Conservation (phyloP, 2,329 filamentous ascomycete species). For the Fusarium sp. region DNA sequence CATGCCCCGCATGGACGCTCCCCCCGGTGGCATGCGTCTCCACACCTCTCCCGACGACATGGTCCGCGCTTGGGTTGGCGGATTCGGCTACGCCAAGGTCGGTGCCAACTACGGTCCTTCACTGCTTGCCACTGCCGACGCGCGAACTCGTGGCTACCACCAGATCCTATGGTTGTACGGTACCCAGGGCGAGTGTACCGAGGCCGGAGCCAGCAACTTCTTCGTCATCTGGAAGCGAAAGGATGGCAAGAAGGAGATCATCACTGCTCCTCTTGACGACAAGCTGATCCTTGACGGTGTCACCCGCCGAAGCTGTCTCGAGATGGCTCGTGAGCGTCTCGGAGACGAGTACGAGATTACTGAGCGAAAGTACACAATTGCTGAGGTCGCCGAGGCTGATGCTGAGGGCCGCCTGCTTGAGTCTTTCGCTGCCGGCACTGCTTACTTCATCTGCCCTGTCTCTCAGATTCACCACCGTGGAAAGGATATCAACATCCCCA, state of each 20-base stretch:
- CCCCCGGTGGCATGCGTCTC: constrained; percentile 73
- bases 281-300: constrained; percentile 89
- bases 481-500: constrained; percentile 71
- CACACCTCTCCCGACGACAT: constrained; percentile 84
- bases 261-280: constrained; percentile 87
- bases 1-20: constrained; percentile 69
- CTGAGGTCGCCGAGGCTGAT: constrained; percentile 78
- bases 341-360: constrained; percentile 74
- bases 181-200: constrained; percentile 80
- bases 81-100: constrained; percentile 92
- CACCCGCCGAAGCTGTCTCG: constrained; percentile 83
- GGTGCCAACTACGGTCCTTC: constrained; percentile 94
- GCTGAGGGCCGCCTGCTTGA: constrained; percentile 83
- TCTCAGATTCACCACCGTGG: constrained; percentile 76
- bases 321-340: constrained; percentile 76
- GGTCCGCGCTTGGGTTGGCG: constrained; percentile 92
- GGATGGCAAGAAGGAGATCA: constrained; percentile 69
- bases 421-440: constrained; percentile 88
- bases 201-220: constrained; percentile 93
- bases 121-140: constrained; percentile 82
- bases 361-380: constrained; percentile 85
- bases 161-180: constrained; percentile 97
- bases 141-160: constrained; percentile 78
- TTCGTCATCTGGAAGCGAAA: constrained; percentile 80
- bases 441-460: constrained; percentile 79